These are phyloP conservation scores for Ophiocordyceps camponoti-rufipedis DNA, from an alignment of 2,329 filamentous ascomycete species.

Conservation along the genomic window DNA sequence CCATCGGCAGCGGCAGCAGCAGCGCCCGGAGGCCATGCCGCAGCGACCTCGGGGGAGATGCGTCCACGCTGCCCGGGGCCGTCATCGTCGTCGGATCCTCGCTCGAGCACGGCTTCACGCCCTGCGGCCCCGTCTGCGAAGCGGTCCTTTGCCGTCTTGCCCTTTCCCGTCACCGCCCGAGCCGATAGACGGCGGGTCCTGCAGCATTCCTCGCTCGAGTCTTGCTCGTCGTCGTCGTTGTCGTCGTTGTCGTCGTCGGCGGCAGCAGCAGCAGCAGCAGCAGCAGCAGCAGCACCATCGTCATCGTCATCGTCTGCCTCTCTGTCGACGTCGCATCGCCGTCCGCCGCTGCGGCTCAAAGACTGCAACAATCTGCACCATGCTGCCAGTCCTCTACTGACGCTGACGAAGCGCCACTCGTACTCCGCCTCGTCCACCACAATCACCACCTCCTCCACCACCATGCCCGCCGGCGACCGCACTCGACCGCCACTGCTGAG, in stretches of 20 bases:
- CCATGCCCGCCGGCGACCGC: conserved; percentile 29
- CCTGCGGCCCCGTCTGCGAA: too few relatives aligned
- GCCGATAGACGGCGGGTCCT: too few relatives aligned
- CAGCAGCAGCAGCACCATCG: neutral
- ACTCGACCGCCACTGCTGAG: conserved; percentile 51
- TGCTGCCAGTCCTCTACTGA: conserved; percentile 7
- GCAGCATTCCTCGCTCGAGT: neutral
- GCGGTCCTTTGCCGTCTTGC: too few relatives aligned
- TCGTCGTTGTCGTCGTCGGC: neutral
- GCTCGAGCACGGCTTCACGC: too few relatives aligned
- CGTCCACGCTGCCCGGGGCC: too few relatives aligned
- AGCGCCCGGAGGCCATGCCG: too few relatives aligned
- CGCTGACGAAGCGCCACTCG: conserved; percentile 7
- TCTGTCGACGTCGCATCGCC: neutral
- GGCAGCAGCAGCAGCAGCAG: neutral
- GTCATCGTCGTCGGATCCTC: too few relatives aligned
- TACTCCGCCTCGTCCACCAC: neutral
- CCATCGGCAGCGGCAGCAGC: too few relatives aligned
- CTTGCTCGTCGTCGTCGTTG: neutral
- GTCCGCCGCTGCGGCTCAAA: conserved; percentile 5
- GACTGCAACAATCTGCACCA: conserved; percentile 6
- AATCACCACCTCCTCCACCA: neutral
- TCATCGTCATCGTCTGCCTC: neutral
- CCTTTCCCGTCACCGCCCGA: too few relatives aligned
- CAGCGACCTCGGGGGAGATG: too few relatives aligned